A percentile compares a stretch with the other conserved stretches of the same genome.
Evolutionary conservation across 208 protist genomes (phyloP).

Genomic region (Lotmaria passim): DNA sequence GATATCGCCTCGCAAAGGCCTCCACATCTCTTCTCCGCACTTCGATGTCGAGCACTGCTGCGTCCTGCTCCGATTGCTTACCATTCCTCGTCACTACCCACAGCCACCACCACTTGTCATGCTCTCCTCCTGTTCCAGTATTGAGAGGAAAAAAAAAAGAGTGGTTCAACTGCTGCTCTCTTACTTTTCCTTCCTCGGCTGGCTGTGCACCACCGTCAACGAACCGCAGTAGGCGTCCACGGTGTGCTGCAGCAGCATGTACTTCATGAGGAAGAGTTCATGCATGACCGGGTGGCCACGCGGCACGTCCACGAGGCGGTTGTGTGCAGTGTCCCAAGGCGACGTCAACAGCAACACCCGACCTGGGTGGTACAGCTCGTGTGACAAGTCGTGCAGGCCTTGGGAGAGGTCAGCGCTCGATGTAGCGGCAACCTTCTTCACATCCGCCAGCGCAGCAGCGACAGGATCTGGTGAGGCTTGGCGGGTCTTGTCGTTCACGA

Average conservation of each 20-base stretch:
- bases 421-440: neutral
- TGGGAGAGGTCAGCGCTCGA: neutral
- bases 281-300: conserved; percentile 59
- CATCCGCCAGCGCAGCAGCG: neutral
- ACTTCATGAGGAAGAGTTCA: conserved; percentile 53
- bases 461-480: no score
- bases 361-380: conserved; percentile 66
- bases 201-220: conserved; percentile 21
- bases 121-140: no score
- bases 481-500: conserved; percentile 2
- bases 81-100: no score
- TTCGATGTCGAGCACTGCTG: no score
- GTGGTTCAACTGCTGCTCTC: no score
- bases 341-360: conserved; percentile 63
- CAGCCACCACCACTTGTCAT: no score
- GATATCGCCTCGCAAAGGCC: no score
- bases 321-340: conserved; percentile 38
- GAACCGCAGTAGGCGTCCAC: conserved; percentile 49
- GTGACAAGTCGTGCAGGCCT: conserved; percentile 33
- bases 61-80: no score
- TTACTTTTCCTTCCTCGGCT: neutral
- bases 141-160: no score
- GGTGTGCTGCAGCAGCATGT: conserved; percentile 57
- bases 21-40: no score
- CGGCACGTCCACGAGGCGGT: conserved; percentile 64